Conservation (phyloP, 176 grass and related monocot species). For the Bonia amplexicaulis region DNA sequence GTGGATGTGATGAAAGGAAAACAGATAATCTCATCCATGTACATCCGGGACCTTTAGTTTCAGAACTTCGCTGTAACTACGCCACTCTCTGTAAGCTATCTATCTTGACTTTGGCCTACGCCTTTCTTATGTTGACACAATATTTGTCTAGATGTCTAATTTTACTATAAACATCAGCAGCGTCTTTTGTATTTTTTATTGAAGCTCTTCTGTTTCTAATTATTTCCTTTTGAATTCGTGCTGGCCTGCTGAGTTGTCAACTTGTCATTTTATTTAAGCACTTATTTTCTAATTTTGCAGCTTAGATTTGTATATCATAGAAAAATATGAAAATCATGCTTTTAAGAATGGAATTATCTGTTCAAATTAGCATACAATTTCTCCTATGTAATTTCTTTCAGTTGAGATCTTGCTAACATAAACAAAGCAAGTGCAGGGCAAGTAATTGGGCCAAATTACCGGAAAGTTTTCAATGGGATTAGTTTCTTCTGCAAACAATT, state of each 20-base stretch:
- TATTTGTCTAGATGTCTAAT: background rate
- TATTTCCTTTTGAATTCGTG: background rate
- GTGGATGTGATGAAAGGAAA: conserved; percentile 19
- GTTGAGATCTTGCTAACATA: conserved; percentile 20
- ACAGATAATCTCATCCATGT: background rate
- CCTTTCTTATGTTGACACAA: background rate
- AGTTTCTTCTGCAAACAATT: conserved; percentile 58
- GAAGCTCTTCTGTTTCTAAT: background rate
- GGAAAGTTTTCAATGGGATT: conserved; percentile 48
- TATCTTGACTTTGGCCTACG: conserved; percentile 5
- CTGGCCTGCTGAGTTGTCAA: background rate
- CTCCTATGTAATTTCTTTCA: background rate
- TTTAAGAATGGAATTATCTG: conserved; percentile 1
- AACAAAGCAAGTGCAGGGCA: conserved; percentile 39
- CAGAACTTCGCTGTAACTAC: conserved; percentile 58
- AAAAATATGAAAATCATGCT: background rate
- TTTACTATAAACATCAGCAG: background rate
- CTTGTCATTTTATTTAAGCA: conserved; percentile 6
- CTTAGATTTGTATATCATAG: background rate
- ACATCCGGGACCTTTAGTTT: conserved; percentile 47
- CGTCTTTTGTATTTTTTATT: background rate
- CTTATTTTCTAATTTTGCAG: background rate
- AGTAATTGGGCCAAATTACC: conserved; percentile 56
- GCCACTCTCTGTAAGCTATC: conserved; percentile 60
- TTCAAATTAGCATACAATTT: background rate